Percentiles rank a stretch among this genome's conserved stretches.
These are phyloP conservation scores for Paxillus involutus DNA, from an alignment of 768 basidiomycete species.

Conservation along the genomic window DNA sequence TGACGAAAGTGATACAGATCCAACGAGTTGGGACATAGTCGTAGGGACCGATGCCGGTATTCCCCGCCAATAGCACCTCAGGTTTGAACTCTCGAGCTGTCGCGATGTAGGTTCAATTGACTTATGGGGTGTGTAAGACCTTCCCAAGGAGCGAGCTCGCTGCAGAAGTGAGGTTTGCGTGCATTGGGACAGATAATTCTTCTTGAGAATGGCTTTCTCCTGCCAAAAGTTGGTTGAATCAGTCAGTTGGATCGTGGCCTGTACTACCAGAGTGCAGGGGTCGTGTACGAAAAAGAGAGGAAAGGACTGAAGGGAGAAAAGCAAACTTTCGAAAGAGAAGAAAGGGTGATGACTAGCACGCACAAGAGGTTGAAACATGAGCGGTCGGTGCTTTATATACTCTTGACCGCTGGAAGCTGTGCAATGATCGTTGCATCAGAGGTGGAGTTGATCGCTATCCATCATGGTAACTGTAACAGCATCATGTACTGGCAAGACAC, in stretches of 20 bases:
- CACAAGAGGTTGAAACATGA: background rate
- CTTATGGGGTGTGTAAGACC: background rate
- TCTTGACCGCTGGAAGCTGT: background rate
- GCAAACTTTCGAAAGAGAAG: background rate
- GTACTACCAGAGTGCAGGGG: conserved; percentile 8
- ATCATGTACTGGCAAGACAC: background rate
- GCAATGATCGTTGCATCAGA: background rate
- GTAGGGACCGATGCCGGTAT: conserved; percentile 25
- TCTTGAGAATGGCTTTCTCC: background rate
- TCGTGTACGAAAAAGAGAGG: background rate
- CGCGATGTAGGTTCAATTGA: background rate
- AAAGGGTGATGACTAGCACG: conserved; percentile 4
- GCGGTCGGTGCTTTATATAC: background rate
- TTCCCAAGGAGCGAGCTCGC: background rate
- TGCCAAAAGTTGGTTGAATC: background rate
- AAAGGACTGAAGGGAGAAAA: background rate
- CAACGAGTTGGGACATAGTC: conserved; percentile 40
- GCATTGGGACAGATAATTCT: background rate
- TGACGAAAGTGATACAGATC: conserved; percentile 39
- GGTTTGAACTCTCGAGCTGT: background rate
- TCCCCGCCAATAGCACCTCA: background rate
- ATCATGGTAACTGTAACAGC: background rate
- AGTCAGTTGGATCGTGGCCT: conserved; percentile 1
- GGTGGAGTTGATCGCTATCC: background rate
- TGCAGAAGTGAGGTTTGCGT: background rate